Evolutionary conservation across 140 eudicot species (phyloP), one percentile per base, ranked within the genome.

Genomic region (Erigeron philadelphicus): DNA sequence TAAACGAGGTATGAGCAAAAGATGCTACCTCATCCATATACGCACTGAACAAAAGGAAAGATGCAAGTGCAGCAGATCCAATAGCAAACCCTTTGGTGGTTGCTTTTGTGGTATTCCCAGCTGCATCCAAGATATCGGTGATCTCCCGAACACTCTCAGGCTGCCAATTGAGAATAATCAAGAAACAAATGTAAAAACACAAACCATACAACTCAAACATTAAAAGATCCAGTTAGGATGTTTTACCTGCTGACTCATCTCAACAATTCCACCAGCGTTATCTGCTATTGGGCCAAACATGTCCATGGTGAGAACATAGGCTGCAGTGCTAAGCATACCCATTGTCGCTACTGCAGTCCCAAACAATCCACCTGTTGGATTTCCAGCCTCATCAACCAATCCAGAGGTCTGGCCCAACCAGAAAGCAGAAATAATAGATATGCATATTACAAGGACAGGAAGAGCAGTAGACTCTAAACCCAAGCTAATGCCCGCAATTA

Each of bases 231-330:
- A 58, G n/a, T 11, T 13, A 40, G 49, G 11, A 16, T 12, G 44
- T 11, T 35, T 47, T 80, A 85, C 97, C 97, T 90, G 97, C 78
- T 83, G 93, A 75, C 97, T 90, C 98, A 93, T 93, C 86, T 93
- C 98, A 53, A 87, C 98, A 74, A 93, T 93, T 72, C 98, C 98
- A 71, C 98, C 98, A 42, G 98, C 98, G 80, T 93, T 93, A 77
- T 93, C 98, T 67, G 96, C 95, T 77, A 93, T 93, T 43, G 96
- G 98, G 66, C 98, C 98, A 87, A 89, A 93, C 96, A 89, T 89
- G 71, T 93, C 98, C 96, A 93, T 93, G 8, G 98, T 89, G 63
- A 93, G 94, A 58, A 89, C 96, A 83, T 86, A 89, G 13, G 95
- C 98, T 46, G 96, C 96, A 11, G 98, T 93, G 62, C 98, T 93